phyloP scores from a whole-genome alignment of 2,329 filamentous ascomycete genomes.

The Dendrostoma leiphaemia region DNA sequence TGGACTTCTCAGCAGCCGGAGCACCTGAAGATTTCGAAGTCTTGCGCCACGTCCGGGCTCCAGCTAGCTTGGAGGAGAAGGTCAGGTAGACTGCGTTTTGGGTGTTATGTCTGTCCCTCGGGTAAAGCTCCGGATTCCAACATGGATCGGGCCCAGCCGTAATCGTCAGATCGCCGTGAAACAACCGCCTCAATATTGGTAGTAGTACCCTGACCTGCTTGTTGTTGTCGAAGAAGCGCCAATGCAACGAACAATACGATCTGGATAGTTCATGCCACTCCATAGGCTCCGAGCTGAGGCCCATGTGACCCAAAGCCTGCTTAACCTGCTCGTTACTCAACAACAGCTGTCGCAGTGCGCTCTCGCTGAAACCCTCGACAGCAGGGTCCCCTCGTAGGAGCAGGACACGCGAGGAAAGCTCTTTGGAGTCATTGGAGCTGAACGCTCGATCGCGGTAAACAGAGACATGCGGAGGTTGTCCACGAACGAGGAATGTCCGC shows the following conservation, averaged over 20 bases:
- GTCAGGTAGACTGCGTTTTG: background rate
- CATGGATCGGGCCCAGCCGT: background rate
- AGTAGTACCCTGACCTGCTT: background rate
- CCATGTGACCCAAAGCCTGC: background rate
- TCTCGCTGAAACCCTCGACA: background rate
- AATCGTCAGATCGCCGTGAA: background rate
- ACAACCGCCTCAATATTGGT: background rate
- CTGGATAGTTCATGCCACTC: background rate
- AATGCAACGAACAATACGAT: background rate
- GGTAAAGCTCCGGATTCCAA: background rate
- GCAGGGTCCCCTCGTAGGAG: background rate
- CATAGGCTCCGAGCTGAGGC: background rate
- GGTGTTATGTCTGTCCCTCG: background rate
- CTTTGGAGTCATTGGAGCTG: background rate
- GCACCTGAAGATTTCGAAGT: too few relatives aligned
- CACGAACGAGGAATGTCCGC: background rate
- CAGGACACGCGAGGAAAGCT: background rate
- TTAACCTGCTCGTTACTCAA: background rate
- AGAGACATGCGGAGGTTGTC: background rate
- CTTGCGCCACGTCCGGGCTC: background rate
- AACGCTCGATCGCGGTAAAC: background rate
- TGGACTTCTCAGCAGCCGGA: background rate
- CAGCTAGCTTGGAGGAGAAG: too few relatives aligned
- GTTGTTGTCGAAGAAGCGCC: conserved; percentile 2
- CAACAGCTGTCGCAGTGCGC: background rate